phyloP scores from a whole-genome alignment of 179 eudicot genomes.

The Silene coronaria region DNA sequence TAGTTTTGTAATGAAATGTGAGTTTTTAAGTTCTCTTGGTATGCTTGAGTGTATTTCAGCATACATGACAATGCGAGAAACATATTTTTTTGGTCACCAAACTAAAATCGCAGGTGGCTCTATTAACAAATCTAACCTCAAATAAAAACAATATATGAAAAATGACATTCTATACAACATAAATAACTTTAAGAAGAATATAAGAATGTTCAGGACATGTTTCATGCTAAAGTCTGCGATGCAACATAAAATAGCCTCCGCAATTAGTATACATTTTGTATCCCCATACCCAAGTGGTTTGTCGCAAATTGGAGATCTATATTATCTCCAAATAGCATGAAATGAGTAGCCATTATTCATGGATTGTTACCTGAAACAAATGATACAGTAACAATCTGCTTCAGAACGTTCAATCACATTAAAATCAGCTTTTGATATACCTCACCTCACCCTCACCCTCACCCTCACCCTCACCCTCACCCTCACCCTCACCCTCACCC shows the following conservation, averaged over 20 bases:
- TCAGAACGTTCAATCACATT: not conserved
- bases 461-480: no score
- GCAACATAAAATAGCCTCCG: not conserved
- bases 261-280: slow-evolving; percentile 18
- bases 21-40: no score
- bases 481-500: no score
- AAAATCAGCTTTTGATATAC: slow-evolving; percentile 4
- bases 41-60: no score
- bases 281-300: slow-evolving; percentile 58
- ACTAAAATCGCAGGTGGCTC: no score
- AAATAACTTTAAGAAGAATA: not conserved
- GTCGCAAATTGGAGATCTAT: slow-evolving; percentile 82
- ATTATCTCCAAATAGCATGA: slow-evolving; percentile 56
- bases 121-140: no score
- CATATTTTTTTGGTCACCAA: no score
- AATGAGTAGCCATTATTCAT: slow-evolving; percentile 62
- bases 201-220: slow-evolving; percentile 6
- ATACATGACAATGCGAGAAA: no score
- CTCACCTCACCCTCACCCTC: no score
- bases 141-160: no score
- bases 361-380: slow-evolving; percentile 64
- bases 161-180: slow-evolving; percentile 53
- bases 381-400: slow-evolving; percentile 13
- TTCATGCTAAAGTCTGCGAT: not conserved
- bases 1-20: no score